Percentiles rank a stretch among this genome's conserved stretches.
Conservation (phyloP, 169 alveolate species). For the Blepharisma undulans region DNA sequence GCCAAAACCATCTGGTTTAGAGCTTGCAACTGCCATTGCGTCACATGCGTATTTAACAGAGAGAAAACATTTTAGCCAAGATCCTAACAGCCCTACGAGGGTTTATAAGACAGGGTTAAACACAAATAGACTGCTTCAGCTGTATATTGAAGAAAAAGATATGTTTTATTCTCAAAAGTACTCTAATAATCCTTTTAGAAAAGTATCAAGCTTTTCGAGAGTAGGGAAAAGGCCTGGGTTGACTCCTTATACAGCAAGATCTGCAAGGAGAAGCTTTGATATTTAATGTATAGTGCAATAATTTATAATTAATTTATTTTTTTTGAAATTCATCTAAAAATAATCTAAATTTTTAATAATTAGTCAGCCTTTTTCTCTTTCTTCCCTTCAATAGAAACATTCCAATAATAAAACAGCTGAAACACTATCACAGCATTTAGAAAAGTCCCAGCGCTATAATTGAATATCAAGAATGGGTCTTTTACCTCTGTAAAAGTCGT, state of each 20-base stretch:
- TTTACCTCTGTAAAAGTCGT: conserved; percentile 58
- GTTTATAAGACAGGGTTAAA: background rate
- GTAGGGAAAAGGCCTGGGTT: background rate
- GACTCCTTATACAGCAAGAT: background rate
- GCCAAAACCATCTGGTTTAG: background rate
- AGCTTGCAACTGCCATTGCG: background rate
- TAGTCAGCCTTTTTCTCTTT: background rate
- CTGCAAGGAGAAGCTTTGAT: background rate
- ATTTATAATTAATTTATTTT: too few species aligned
- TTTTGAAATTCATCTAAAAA: background rate
- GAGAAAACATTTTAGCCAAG: background rate
- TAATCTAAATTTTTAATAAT: background rate
- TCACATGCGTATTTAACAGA: background rate
- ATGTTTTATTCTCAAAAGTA: background rate
- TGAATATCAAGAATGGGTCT: conserved; percentile 35
- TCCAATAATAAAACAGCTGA: conserved; percentile 51
- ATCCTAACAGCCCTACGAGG: background rate
- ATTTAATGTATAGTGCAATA: background rate
- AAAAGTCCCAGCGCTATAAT: background rate
- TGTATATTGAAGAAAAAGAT: background rate
- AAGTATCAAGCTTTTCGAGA: background rate
- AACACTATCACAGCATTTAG: conserved; percentile 37
- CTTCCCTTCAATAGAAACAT: background rate
- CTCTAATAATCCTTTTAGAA: background rate
- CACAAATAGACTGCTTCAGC: background rate